These are phyloP conservation scores for Thermochaetoides thermophila DNA, from an alignment of 495 filamentous ascomycete genomes.

Conservation along the genomic window DNA sequence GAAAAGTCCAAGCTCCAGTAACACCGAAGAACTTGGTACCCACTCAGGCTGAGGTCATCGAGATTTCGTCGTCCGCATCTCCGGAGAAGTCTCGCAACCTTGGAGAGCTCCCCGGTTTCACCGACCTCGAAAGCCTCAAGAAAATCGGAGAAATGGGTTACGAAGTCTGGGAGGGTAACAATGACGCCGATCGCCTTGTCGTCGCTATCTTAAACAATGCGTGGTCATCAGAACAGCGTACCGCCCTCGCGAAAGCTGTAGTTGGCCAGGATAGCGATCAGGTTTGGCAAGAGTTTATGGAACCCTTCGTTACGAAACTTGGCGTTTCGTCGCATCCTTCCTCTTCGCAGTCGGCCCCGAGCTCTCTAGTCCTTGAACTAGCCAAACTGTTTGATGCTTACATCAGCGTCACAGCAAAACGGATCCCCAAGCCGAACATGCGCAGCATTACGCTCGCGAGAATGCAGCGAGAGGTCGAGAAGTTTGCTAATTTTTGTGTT, in stretches of 20 bases:
- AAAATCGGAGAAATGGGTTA: constrained; percentile 10
- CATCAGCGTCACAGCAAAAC: constrained; percentile 1
- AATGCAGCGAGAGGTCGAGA: background rate
- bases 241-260: too few relatives aligned
- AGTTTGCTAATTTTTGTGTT: constrained; percentile 7
- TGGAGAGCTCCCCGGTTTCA: constrained; percentile 4
- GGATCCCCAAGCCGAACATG: background rate
- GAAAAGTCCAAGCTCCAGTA: background rate
- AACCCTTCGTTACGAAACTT: constrained; percentile 2
- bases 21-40: background rate
- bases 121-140: constrained; percentile 2
- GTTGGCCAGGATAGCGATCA: constrained; percentile 1
- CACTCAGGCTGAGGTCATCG: constrained; percentile 2
- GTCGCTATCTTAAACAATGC: constrained; percentile 12
- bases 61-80: constrained; percentile 7
- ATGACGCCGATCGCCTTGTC: constrained; percentile 14
- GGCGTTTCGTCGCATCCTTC: too few relatives aligned
- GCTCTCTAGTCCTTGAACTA: too few relatives aligned
- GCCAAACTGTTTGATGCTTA: constrained; percentile 17
- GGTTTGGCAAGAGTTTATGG: constrained; percentile 12
- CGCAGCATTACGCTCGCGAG: background rate
- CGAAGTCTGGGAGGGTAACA: constrained; percentile 9
- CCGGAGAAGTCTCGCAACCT: background rate
- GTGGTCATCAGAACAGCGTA: too few relatives aligned
- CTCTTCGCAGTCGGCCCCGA: too few relatives aligned